Evolutionary conservation across 2,329 filamentous ascomycete species (phyloP).

Genomic region (Trichoderma polysporum): DNA sequence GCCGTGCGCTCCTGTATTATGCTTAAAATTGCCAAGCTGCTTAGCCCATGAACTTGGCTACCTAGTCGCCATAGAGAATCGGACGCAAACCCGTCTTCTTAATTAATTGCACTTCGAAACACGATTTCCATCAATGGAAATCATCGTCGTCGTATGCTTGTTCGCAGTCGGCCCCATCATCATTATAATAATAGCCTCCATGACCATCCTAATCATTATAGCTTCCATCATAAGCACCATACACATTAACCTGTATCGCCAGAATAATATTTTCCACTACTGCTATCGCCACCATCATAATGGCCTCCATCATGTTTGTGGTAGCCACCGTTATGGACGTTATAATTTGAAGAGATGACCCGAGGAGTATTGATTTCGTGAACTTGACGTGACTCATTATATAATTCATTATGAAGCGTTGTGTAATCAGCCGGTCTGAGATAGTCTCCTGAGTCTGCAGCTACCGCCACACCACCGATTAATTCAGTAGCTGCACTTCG

Average conservation of each 20-base stretch:
- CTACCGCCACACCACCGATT: background rate
- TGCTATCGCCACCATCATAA: too few species aligned
- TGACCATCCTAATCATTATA: too few species aligned
- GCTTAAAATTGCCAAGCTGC: background rate
- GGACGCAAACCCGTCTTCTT: background rate
- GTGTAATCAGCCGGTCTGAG: background rate
- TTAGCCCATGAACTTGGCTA: background rate
- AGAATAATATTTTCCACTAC: too few species aligned
- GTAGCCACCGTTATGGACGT: too few species aligned
- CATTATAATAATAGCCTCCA: too few species aligned
- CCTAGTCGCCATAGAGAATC: background rate
- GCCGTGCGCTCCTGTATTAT: constrained; percentile 1
- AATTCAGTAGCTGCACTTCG: too few species aligned
- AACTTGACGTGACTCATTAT: background rate
- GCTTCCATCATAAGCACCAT: too few species aligned
- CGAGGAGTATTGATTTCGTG: background rate
- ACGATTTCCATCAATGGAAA: background rate
- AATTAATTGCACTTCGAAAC: background rate
- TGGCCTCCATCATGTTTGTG: too few species aligned
- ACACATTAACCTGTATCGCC: too few species aligned
- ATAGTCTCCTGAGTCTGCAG: background rate
- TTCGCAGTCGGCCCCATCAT: too few species aligned
- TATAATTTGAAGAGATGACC: background rate
- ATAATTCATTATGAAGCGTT: too few species aligned
- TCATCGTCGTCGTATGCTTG: background rate